Base-by-base conservation (phyloP, 371 early-diverging fungal species). In the Mucor irregularis region DNA sequence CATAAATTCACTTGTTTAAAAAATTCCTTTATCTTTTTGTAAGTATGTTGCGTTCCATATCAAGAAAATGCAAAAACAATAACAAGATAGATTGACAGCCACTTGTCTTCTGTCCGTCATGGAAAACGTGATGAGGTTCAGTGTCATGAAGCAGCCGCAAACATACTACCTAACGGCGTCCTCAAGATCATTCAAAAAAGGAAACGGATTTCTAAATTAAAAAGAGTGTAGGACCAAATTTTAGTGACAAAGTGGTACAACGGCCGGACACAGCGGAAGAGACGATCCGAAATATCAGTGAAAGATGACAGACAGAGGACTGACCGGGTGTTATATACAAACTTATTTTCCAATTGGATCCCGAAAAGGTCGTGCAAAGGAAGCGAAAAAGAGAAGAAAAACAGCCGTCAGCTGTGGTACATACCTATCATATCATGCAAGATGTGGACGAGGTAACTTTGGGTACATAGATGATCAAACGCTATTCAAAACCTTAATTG, bases 341-440 rank as follows among this genome's bases (percentile, higher is more conserved):
- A 53, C 76, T 88, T 4, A 81, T 87, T n/a, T n/a, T n/a, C 2
- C 90, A 87, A 52, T 87, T 85, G 48, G 93, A 91, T 34, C 87
- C 93, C 0, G 89, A 90, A 56, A 73, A 69, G 28, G 76, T 93
- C n/a, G 81, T 86, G 0, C 72, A 71, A 1, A 81, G 66, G 3
- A 77, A n/a, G n/a, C 94, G 5, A 53, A 62, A 22, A 68, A 59
- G 16, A 79, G 74, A 25, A 84, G 82, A 14, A 58, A 64, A 3
- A 74, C 81, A 11, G 56, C 49, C 35, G 76, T 92, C 38, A 59
- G 69, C n/a, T 83, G 84, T 25, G 85, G 78, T 8, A 74, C 86
- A 34, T 96, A 94, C 66, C 91, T 94, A 67, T 90, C 93, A 22
- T n/a, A n/a, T n/a, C n/a, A n/a, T n/a, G n/a, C n/a, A n/a, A n/a